Evolutionary conservation across 306 rosid species (phyloP).

Genomic region (Inga laurina): DNA sequence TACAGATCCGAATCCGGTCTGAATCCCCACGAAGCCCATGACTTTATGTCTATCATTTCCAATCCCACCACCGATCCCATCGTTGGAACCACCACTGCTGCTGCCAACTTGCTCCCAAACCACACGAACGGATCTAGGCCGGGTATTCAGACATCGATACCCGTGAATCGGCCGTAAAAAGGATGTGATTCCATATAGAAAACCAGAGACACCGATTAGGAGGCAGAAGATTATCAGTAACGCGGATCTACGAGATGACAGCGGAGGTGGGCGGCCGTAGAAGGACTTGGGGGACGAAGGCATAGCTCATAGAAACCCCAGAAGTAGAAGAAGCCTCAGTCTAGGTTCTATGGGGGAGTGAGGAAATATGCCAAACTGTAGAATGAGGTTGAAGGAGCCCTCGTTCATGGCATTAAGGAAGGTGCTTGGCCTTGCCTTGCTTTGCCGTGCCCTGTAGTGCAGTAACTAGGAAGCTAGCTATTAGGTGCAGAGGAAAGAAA

Average conservation of each 20-base stretch:
- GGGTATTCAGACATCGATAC: conserved; percentile 33
- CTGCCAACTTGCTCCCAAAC: conserved; percentile 63
- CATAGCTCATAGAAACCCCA: conserved; percentile 42
- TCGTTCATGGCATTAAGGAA: conserved; percentile 30
- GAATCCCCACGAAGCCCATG: conserved; percentile 90
- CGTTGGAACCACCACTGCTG: conserved; percentile 7
- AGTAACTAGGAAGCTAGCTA: background rate
- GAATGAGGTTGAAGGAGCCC: background rate
- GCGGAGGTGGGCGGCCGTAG: conserved; percentile 41
- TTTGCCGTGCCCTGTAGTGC: background rate
- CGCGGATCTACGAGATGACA: conserved; percentile 53
- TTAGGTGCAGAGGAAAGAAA: background rate
- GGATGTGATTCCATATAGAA: conserved; percentile 48
- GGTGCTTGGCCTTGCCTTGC: background rate
- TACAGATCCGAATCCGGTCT: conserved; percentile 81
- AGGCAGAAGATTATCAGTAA: conserved; percentile 43
- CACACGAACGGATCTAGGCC: conserved; percentile 68
- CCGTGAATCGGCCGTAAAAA: conserved; percentile 37
- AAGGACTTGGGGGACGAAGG: conserved; percentile 61
- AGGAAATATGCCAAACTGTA: conserved; percentile 3
- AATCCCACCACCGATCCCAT: background rate
- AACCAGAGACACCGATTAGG: conserved; percentile 49
- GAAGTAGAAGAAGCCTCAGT: conserved; percentile 2
- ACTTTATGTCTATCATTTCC: conserved; percentile 55
- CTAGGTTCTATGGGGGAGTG: background rate